Percentiles rank a stretch among this genome's conserved stretches.
Evolutionary conservation across 257 asterid genomes (phyloP).

Genomic region (Fraxinus cuspidata): DNA sequence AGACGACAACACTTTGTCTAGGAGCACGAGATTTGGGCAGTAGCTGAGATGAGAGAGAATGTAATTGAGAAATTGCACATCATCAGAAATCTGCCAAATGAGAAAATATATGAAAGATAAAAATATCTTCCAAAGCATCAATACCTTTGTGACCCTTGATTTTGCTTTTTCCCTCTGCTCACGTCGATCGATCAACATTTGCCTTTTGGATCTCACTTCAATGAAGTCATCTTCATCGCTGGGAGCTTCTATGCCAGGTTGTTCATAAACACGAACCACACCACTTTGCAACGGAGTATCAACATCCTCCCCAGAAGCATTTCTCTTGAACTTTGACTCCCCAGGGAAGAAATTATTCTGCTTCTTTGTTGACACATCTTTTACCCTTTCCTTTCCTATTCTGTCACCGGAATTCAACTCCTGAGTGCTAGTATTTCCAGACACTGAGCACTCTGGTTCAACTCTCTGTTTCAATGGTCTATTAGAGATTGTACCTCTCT

Average conservation of each 20-base stretch:
- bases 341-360: conserved; percentile 36
- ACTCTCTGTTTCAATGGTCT: conserved; percentile 49
- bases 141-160: conserved; percentile 65
- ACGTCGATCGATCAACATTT: conserved; percentile 91
- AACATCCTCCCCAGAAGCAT: conserved; percentile 71
- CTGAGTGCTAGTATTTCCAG: conserved; percentile 42
- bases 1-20: conserved; percentile 45
- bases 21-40: conserved; percentile 51
- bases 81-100: conserved; percentile 13
- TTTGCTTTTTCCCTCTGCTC: conserved; percentile 90
- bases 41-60: conserved; percentile 40
- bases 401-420: conserved; percentile 45
- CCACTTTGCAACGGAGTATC: conserved; percentile 98
- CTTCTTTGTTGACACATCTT: conserved; percentile 35
- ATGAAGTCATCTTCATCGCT: conserved; percentile 97
- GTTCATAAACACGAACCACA: conserved; percentile 83
- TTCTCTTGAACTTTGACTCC: conserved; percentile 57
- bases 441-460: conserved; percentile 43
- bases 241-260: conserved; percentile 93
- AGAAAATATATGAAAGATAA: not conserved
- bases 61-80: conserved; percentile 7
- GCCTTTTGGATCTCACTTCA: conserved; percentile 93
- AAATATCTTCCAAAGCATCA: conserved; percentile 22
- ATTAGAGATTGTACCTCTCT: conserved; percentile 63
- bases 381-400: conserved; percentile 41